Conservation (phyloP, 2,329 filamentous ascomycete genomes). For the Fusarium succisae region DNA sequence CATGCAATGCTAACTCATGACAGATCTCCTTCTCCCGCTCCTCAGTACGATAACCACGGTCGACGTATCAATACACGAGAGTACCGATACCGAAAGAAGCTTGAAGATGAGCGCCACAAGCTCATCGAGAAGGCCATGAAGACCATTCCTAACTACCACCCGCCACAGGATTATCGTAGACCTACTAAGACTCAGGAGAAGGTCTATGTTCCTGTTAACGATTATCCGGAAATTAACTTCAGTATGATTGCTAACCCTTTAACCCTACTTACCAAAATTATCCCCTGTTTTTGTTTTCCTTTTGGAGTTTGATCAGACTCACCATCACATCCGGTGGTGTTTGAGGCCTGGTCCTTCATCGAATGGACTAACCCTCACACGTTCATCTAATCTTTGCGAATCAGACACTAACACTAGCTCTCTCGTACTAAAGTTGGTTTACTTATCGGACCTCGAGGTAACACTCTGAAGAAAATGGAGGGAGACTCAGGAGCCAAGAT, state of each 20-base stretch:
- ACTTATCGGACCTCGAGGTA: slow-evolving; percentile 99
- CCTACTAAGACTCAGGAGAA: slow-evolving; percentile 99
- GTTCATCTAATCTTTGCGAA: slow-evolving; percentile 49
- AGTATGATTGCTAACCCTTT: slow-evolving; percentile 99
- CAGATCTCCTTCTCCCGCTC: slow-evolving; percentile 93
- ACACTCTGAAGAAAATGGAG: slow-evolving; percentile 99
- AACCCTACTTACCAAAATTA: slow-evolving; percentile 72
- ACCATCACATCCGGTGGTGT: slow-evolving; percentile 46
- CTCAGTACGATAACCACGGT: slow-evolving; percentile 99
- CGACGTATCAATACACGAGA: slow-evolving; percentile 99
- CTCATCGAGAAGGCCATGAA: slow-evolving; percentile 99
- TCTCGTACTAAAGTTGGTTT: slow-evolving; percentile 93
- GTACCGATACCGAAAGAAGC: slow-evolving; percentile 96
- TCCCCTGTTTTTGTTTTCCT: slow-evolving; percentile 50
- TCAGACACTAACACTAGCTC: slow-evolving; percentile 90
- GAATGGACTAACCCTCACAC: slow-evolving; percentile 44
- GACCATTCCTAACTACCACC: slow-evolving; percentile 99
- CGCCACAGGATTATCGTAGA: slow-evolving; percentile 96
- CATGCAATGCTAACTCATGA: slow-evolving; percentile 20
- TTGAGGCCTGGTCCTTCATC: slow-evolving; percentile 47
- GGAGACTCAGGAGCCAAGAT: slow-evolving; percentile 97
- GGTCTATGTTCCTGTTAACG: slow-evolving; percentile 99
- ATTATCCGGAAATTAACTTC: slow-evolving; percentile 99
- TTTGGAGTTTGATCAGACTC: slow-evolving; percentile 59
- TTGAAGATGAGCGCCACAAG: slow-evolving; percentile 99